A percentile compares a stretch with the other conserved stretches of the same genome.
Evolutionary conservation across 139 green algal species (phyloP).

Genomic region (Chlorella sp.): DNA sequence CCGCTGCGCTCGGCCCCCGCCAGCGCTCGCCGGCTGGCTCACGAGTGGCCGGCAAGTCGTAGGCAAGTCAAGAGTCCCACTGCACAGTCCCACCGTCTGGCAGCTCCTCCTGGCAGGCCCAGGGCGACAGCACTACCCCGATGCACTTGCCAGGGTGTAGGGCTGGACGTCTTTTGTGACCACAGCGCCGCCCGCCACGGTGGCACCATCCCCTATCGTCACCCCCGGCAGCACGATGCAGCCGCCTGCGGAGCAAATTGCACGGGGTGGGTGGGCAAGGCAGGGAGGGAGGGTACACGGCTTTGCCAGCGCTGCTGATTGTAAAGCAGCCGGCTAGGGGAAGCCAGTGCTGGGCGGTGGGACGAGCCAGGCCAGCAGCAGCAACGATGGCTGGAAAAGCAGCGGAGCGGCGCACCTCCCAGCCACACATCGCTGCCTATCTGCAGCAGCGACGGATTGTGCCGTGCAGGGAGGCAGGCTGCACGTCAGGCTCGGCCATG

Average conservation of each 20-base stretch:
- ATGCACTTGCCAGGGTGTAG: constrained; percentile 53
- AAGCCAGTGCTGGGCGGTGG: neutral
- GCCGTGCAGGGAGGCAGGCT: too few relatives aligned
- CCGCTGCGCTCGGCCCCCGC: too few relatives aligned
- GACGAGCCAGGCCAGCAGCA: neutral
- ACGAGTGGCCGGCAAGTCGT: too few relatives aligned
- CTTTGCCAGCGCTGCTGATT: neutral
- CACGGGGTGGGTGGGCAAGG: neutral
- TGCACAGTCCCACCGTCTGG: neutral
- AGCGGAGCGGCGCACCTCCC: neutral
- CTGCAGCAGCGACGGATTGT: neutral
- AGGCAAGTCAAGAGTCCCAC: too few relatives aligned
- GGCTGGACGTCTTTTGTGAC: constrained; percentile 68
- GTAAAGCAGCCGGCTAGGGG: neutral
- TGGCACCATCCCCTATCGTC: constrained; percentile 52
- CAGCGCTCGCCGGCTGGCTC: too few relatives aligned
- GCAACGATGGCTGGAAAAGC: neutral
- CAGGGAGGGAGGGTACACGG: neutral
- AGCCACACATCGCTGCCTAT: constrained; percentile 49
- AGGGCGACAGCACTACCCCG: neutral
- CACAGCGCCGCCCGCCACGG: constrained; percentile 63
- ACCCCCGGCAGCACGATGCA: constrained; percentile 47
- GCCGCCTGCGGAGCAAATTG: neutral
- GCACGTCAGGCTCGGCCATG: constrained; percentile 33
- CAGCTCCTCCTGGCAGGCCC: neutral